A percentile compares a stretch with the other conserved stretches of the same genome.
Evolutionary conservation across 331 rosid genomes (phyloP).

Genomic region (Cydonia oblonga): DNA sequence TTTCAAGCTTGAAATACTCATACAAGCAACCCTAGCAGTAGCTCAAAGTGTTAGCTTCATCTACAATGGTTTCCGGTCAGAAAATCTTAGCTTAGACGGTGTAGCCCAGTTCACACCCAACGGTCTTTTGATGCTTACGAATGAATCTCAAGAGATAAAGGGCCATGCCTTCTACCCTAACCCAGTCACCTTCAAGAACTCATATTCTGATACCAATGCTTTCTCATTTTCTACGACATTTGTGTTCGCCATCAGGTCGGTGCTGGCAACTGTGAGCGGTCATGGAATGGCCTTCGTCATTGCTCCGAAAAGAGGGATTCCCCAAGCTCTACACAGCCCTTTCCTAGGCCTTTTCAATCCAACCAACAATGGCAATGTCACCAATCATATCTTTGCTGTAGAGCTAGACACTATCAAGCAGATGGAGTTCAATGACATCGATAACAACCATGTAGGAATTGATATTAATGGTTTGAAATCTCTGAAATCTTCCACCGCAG

Average conservation of each 20-base stretch:
- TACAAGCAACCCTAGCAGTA: neutral
- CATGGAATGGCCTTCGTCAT: slow-evolving; percentile 33
- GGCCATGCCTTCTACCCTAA: neutral
- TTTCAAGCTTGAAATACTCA: neutral
- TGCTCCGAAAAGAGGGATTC: slow-evolving; percentile 11
- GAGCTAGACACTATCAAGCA: slow-evolving; percentile 20
- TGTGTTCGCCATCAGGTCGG: slow-evolving; percentile 18
- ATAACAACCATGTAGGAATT: slow-evolving; percentile 33
- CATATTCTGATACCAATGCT: neutral
- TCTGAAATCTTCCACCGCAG: neutral
- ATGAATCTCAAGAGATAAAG: neutral
- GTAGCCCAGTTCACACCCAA: neutral
- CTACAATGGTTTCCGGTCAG: neutral
- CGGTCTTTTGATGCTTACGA: neutral
- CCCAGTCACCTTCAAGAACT: neutral
- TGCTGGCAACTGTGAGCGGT: neutral
- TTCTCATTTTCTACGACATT: slow-evolving; percentile 26
- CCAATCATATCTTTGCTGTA: slow-evolving; percentile 21
- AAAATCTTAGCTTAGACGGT: neutral
- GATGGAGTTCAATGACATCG: slow-evolving; percentile 10
- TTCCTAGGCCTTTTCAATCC: slow-evolving; percentile 21
- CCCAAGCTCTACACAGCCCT: slow-evolving; percentile 6
- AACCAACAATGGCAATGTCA: slow-evolving; percentile 1
- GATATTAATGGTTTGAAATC: slow-evolving; percentile 18
- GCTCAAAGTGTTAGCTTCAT: slow-evolving; percentile 6